Evolutionary conservation across 116 monocot genomes (phyloP).

Genomic region (Posidonia oceanica): DNA sequence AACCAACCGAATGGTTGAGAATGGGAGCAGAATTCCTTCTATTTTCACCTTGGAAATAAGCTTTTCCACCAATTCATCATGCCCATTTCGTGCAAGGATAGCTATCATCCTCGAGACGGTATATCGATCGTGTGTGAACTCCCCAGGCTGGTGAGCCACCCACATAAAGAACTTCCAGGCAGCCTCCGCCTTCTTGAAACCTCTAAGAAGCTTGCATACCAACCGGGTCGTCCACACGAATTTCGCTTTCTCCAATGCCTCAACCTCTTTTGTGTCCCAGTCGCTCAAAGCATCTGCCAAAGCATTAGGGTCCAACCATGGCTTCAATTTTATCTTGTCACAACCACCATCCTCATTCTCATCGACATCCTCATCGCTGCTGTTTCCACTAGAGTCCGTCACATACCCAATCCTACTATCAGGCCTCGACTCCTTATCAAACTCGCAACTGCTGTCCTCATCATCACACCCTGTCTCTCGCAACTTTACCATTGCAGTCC

Average conservation of each 20-base stretch:
- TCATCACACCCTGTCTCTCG: conserved; percentile 29
- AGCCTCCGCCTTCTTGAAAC: conserved; percentile 58
- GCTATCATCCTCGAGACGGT: conserved; percentile 69
- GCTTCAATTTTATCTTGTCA: conserved; percentile 33
- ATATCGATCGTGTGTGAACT: conserved; percentile 49
- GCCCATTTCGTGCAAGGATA: conserved; percentile 55
- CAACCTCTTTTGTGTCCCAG: conserved; percentile 54
- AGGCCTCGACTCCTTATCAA: conserved; percentile 23
- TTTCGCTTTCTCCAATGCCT: conserved; percentile 40
- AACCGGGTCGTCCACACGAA: conserved; percentile 78
- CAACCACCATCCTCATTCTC: conserved; percentile 12
- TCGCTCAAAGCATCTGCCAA: conserved; percentile 54
- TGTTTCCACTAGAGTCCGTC: conserved; percentile 10
- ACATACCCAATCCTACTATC: conserved; percentile 47
- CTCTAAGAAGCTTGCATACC: conserved; percentile 77
- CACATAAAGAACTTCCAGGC: conserved; percentile 94
- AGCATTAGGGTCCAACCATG: conserved; percentile 68
- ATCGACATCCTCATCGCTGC: conserved; percentile 10
- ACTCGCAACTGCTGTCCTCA: conserved; percentile 42
- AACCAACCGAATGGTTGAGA: conserved; percentile 48
- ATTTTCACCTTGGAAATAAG: conserved; percentile 51
- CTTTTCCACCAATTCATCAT: conserved; percentile 41
- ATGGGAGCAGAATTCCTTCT: conserved; percentile 72
- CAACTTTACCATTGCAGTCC: conserved; percentile 38
- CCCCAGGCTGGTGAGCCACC: conserved; percentile 65